Evolutionary conservation across 108 stramenopile genomes (phyloP), one percentile per base, ranked within the genome.

Genomic region (Cyclotella atomus): DNA sequence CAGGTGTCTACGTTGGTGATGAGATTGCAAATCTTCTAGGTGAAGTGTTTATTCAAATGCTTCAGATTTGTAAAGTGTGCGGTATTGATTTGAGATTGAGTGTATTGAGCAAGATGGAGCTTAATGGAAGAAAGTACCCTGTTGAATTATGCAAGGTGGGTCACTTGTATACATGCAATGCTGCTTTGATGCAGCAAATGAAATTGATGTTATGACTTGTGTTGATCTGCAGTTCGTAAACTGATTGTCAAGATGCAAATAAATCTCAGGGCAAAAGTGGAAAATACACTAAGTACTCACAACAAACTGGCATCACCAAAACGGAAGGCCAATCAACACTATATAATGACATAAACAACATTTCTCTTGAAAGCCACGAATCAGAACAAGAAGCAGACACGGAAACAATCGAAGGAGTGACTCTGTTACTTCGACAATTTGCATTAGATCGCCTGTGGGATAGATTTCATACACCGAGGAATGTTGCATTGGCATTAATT

Each of bases 381-480:
- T 50, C n/a, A 29, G 68, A 66, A 64, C n/a, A 50, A 54, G 52
- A 50, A 33, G 16, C 28, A 23, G 77, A 70, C 41, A 63, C 49
- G 4, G 28, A 17, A 6, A 77, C 79, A 6, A 54, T 84, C 25
- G 78, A 75, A 33, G 72, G 64, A 0, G 33, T 89, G 19, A 73
- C 70, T 12, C 27, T 74, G 1, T 24, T 65, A 4, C 86, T 95
- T 57, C 62, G 75, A 10, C 35, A 67, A 17, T 96, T 96, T 84
- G 89, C 91, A 7, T 34, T 30, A 17, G 92, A 86, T 9, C 70
- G 95, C 28, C 60, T 83, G 3, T 96, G 93, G 93, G 49, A 77
- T 21, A 68, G 80, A 23, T 97, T 87, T 66, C 97, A 98, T 76
- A 87, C 86, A 9, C 97, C 97, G 14, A 86, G 94, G 0, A 96